Evolutionary conservation across 2,329 filamentous ascomycete species (phyloP), one percentile per base, ranked within the genome.

Genomic region (Xylariaceae sp.): DNA sequence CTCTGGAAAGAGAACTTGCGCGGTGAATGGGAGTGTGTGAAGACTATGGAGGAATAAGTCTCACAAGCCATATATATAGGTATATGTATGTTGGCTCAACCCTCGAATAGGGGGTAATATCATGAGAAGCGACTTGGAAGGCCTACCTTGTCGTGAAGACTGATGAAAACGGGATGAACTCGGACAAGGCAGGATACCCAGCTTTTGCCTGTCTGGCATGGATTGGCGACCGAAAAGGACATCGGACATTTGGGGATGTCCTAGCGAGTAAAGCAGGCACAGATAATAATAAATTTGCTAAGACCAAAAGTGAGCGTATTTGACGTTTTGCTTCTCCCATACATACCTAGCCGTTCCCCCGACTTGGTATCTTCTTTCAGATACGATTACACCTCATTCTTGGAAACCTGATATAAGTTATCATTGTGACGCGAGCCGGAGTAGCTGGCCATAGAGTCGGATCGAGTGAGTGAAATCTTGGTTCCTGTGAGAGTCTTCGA

Each of bases 1-100:
- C 76, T 99, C 74, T 99, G 93, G 93, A 99, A 97, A 83, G 94
- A 99, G 83, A 96, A 96, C 74, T 79, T 99, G 68, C 89, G 89
- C 73, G 94, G 94, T 57, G 90, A 96, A 72, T 99, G 94, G 94
- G 92, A 97, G 77, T 90, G 89, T 70, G 90, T 97, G 66, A 97
- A 96, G 84, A 92, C 90, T 61, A 92, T 99, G 73, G 93, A 96
- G 74, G 91, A 96, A 78, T 96, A 80, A 64, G 48, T 42, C 13
- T 9, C 17, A 11, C 23, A n/a, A 49, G 15, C 13, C 17, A 37
- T 49, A 17, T 50, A 37, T 49, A 17, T 50, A 13, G 5, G 49
- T 13, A 47, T 48, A 49, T 23, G 10, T 47, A 49, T 23, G n/a
- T 47, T 23, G 37, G 17, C 51, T 37, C 37, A 56, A 45, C 23